phyloP scores from a whole-genome alignment of 1,284 basidiomycete species.

The Pisolithus thermaeus region DNA sequence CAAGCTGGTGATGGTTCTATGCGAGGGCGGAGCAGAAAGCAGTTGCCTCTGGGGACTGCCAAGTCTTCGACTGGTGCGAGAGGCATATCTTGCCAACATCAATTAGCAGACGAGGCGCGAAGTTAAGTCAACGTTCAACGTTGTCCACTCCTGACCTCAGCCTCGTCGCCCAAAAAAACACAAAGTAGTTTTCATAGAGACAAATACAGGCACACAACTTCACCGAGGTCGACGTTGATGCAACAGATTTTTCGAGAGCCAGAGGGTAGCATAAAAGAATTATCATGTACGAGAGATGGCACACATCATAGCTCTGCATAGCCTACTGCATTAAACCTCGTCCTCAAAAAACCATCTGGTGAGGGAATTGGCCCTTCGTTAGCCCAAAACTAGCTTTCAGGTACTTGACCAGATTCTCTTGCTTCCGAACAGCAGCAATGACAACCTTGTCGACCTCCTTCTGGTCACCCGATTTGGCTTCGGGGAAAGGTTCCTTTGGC shows the following conservation, averaged over 20 bases:
- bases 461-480: conserved; percentile 89
- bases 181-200: no score
- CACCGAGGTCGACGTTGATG: no score
- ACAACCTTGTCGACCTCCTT: conserved; percentile 87
- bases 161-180: no score
- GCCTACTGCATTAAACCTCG: conserved; percentile 13
- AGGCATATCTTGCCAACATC: conserved; percentile 21
- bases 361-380: conserved; percentile 92
- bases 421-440: conserved; percentile 87
- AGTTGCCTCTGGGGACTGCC: conserved; percentile 5
- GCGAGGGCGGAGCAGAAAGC: conserved; percentile 2
- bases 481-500: conserved; percentile 87
- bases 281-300: conserved; percentile 11
- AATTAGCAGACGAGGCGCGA: neutral
- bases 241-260: conserved; percentile 9
- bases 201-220: no score
- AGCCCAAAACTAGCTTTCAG: conserved; percentile 92
- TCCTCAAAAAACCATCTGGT: conserved; percentile 78
- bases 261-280: conserved; percentile 10
- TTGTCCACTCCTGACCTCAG: no score
- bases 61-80: conserved; percentile 10
- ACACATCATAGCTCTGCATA: conserved; percentile 22
- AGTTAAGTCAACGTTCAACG: no score
- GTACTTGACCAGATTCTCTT: conserved; percentile 91
- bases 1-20: conserved; percentile 34